Base-by-base conservation (phyloP, 2,329 filamentous ascomycete species). In the Talaromyces sp. region DNA sequence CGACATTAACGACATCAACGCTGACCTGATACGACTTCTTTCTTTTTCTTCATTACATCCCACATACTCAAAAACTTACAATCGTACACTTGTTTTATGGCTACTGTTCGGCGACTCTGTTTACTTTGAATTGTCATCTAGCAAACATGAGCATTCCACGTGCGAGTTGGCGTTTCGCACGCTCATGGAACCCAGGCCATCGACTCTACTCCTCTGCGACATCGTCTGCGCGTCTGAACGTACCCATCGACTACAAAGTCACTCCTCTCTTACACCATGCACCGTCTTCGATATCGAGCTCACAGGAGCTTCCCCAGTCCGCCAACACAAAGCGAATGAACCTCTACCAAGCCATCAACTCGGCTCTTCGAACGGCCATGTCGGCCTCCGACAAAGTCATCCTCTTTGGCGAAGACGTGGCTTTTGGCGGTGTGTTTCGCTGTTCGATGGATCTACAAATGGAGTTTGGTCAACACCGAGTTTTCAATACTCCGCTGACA, bases 371-470 rank as follows among this genome's bases (percentile, higher is more conserved):
- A 24, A 91, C 90, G 66, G 92, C 94, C 27, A 84, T 99, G 33
- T 87, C 90, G 16, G 87, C 89, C 41, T 93, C 97, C 72, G 92
- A 96, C 68, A 88, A 89, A 19, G 92, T 97, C 24, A 82, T 98
- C 64, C 84, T 99, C 10, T 99, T 99, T 72, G 95, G 95, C 48
- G 95, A 99, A 78, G 95, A 99, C 75, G 93, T 99, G 8, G 92
- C 95, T 14, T 99, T 99, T 72, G 95, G 95, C 48, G 95, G 95
- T 62, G 95, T 99, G 16, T 99, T 99, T 74, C 87, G 95, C 64
- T 97, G 93, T 79, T 94, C 92, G 37, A 94, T 95, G 88, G 92
- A 93, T 71, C 84, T 99, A 16, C 88, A 92, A 37, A 90, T 93
- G 67, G 92, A 92, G 64, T 96, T 95, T 76, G 95, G 95, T 9